Percentiles rank a stretch among this genome's conserved stretches.
Conservation (phyloP, 306 rosid species). For the Medicago ruthenica region DNA sequence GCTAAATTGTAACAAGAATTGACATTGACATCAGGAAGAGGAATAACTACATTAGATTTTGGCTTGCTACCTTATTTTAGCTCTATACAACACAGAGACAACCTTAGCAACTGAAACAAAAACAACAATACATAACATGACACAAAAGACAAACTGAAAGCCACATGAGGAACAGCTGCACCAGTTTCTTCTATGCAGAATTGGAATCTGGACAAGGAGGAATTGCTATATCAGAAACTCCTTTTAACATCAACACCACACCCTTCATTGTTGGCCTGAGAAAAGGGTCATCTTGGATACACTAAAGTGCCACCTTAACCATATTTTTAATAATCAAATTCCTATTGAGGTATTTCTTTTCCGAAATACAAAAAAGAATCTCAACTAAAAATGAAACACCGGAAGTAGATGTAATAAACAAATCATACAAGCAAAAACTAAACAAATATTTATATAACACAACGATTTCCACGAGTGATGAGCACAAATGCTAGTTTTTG, state of each 20-base stretch:
- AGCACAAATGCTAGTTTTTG: too few species aligned
- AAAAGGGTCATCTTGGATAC: slow-evolving; percentile 50
- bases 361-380: too few species aligned
- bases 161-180: neutral
- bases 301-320: slow-evolving; percentile 53
- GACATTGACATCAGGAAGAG: neutral
- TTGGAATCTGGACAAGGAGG: slow-evolving; percentile 48
- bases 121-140: neutral
- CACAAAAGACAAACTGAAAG: neutral
- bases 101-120: neutral
- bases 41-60: neutral
- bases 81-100: neutral
- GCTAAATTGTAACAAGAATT: neutral
- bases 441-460: neutral
- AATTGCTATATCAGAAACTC: slow-evolving; percentile 43
- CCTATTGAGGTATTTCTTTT: too few species aligned
- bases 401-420: too few species aligned
- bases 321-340: too few species aligned
- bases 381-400: too few species aligned
- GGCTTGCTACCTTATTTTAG: neutral
- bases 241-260: slow-evolving; percentile 52
- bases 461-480: neutral
- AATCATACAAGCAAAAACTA: too few species aligned
- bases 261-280: slow-evolving; percentile 55
- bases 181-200: slow-evolving; percentile 11